These are phyloP conservation scores for Ciborinia camelliae DNA, from an alignment of 2,329 filamentous ascomycete species.

Conservation along the genomic window DNA sequence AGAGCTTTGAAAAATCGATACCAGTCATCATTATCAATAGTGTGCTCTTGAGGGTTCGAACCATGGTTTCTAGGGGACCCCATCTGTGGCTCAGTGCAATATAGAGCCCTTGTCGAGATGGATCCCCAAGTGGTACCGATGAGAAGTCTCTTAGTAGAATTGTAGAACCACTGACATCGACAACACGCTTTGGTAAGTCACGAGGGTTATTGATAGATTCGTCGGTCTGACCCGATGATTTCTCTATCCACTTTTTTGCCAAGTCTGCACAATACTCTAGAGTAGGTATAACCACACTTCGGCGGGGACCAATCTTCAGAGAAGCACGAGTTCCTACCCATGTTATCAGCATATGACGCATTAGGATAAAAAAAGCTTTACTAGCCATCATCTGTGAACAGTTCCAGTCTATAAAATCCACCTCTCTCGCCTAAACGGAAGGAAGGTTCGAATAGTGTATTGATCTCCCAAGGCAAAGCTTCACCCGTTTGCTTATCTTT, in stretches of 20 bases:
- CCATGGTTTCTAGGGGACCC: not conserved
- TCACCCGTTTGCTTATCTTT: too few relatives aligned
- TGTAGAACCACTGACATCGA: not conserved
- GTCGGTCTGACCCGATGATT: not conserved
- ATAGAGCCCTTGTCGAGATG: not conserved
- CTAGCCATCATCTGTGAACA: too few relatives aligned
- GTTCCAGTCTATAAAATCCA: too few relatives aligned
- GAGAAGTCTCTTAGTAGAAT: not conserved
- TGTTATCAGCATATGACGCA: too few relatives aligned
- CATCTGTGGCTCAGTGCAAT: not conserved
- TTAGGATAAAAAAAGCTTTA: too few relatives aligned
- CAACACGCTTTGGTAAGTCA: not conserved
- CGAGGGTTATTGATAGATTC: not conserved
- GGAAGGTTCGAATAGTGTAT: too few relatives aligned
- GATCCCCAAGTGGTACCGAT: not conserved
- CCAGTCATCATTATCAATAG: not conserved
- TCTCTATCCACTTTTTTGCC: not conserved
- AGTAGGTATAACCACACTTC: not conserved
- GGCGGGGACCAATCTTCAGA: not conserved
- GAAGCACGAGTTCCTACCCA: not conserved
- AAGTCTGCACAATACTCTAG: not conserved
- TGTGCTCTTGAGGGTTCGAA: not conserved
- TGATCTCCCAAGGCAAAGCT: too few relatives aligned
- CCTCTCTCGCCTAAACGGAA: too few relatives aligned
- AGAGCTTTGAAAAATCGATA: not conserved